Evolutionary conservation across 2,329 filamentous ascomycete species (phyloP), one percentile per base, ranked within the genome.

Genomic region (Graphilbum sp.): DNA sequence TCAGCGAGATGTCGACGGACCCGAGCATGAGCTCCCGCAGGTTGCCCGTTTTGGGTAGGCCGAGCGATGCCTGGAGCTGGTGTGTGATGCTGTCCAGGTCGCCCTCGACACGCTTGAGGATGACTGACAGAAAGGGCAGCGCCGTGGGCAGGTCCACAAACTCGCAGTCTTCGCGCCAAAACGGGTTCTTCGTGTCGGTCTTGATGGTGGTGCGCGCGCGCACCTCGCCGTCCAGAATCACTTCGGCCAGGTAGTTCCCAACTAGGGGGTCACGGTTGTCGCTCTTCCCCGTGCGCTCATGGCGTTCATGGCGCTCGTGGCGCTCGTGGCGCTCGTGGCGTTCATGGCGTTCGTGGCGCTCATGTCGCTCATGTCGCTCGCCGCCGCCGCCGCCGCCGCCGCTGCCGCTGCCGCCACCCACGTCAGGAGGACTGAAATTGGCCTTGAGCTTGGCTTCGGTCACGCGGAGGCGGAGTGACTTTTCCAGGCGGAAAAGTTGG

Each of bases 141-240:
- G 72, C 66, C 1, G 78, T 66, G 1, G 83, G 79, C 8, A 90
- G 62, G 50, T 88, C 82, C 17, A 64, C 59, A 47, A 88, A 87
- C 40, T 85, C 76, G 52, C 79, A 83, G 34, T 81, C 80, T 49
- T 90, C 83, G 39, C 81, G 69, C 82, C 83, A 92, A 40, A 87
- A 85, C 0, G 83, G 83, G 45, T 75, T 81, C 41, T 71, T 75
- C 1, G 78, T 83, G 25, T 75, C 76, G 32, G 62, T 63, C 52
- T 84, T 84, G 18, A 75, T 75, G 36, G 75, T 75, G 1, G 83
- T 88, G 44, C 80, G 73, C 12, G 81, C 79, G 41, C 83, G 70
- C 20, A 84, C 74, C 49, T 90, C 83, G 24, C 80, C 79, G 49
- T 90, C 83, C 2, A 92, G 60, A 5, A 86, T 70, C 2, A 90